Base-by-base conservation (phyloP, 73 alveolate species). In the Symbiodinium pilosum region DNA sequence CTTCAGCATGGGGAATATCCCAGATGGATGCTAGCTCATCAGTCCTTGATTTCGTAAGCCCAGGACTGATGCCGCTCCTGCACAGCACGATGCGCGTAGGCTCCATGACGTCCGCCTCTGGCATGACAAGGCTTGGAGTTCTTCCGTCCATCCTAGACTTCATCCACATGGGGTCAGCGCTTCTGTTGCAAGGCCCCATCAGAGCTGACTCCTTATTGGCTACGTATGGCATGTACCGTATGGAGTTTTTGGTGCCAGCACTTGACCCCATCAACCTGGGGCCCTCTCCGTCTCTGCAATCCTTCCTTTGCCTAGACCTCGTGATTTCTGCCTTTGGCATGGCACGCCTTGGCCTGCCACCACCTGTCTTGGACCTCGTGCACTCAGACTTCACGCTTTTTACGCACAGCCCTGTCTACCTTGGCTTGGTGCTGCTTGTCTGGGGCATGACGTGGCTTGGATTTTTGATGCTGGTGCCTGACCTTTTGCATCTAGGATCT, bases 361-460 rank as follows among this genome's bases (percentile, higher is more conserved):
- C 32, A 84, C 54, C 44, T 43, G 93, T 52, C 39, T 93, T 38
- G 98, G 98, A 93, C 43, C 52, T 32, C 38, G 41, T 77, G 43
- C 83, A 81, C 18, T 41, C 56, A 21, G 98, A 89, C 38, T 47
- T 43, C 26, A 36, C 47, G 28, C 11, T 18, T 26, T 30, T 93
- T 83, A 88, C 38, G 41, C 92, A 43, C 2, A 77, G 93, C 84
- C 44, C 41, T 77, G 84, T 54, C 0, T 8, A 77, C 24, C 68
- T 54, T 11, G 98, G 42, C 84, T 47, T 44, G n/a, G 4, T 36
- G 32, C 18, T 32, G 86, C 54, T 39, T 38, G 39, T 43, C 38
- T 93, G 54, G 34, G 98, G 98, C 69, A 26, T 44, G 44, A 93
- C 85, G 69, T 40, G 52, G n/a, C 81, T 30, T 51, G 98, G 40